A percentile compares a stretch with the other conserved stretches of the same genome.
Conservation (phyloP, 73 alveolate genomes). For the Tetrahymena thermophila region DNA sequence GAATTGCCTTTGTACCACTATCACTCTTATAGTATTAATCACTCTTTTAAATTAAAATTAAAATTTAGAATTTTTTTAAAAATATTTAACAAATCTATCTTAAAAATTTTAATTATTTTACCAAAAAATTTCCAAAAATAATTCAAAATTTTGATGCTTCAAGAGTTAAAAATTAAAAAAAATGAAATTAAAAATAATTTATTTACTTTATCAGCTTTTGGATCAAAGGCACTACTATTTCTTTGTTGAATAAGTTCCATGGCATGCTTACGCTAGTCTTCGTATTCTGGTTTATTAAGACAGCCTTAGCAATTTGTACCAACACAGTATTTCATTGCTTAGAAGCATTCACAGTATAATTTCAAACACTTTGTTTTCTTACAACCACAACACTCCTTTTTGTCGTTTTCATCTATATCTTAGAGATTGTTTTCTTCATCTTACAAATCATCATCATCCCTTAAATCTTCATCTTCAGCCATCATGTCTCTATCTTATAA, state of each 20-base stretch:
- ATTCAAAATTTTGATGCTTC: neutral
- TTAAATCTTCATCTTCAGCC: neutral
- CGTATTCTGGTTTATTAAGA: constrained; percentile 75
- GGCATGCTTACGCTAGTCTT: constrained; percentile 62
- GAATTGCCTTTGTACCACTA: neutral
- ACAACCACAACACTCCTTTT: constrained; percentile 63
- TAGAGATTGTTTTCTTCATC: neutral
- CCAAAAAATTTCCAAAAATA: too few relatives aligned
- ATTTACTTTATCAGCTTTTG: constrained; percentile 49
- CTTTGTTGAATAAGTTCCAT: constrained; percentile 76
- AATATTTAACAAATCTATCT: too few relatives aligned
- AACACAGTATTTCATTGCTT: constrained; percentile 63
- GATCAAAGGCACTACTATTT: constrained; percentile 91
- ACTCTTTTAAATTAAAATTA: neutral
- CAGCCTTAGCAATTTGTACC: constrained; percentile 91
- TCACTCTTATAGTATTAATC: neutral
- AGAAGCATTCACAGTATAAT: constrained; percentile 94
- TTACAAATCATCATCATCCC: neutral
- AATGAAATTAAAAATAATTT: neutral
- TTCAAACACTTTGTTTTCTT: constrained; percentile 90
- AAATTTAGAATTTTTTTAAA: neutral
- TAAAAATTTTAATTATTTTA: too few relatives aligned
- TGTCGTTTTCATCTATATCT: neutral
- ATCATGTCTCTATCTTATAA: neutral
- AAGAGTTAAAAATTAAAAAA: neutral